Percentiles rank a stretch among this genome's conserved stretches.
Conservation (phyloP, 768 basidiomycete genomes). For the Boletus eberwhitei region DNA sequence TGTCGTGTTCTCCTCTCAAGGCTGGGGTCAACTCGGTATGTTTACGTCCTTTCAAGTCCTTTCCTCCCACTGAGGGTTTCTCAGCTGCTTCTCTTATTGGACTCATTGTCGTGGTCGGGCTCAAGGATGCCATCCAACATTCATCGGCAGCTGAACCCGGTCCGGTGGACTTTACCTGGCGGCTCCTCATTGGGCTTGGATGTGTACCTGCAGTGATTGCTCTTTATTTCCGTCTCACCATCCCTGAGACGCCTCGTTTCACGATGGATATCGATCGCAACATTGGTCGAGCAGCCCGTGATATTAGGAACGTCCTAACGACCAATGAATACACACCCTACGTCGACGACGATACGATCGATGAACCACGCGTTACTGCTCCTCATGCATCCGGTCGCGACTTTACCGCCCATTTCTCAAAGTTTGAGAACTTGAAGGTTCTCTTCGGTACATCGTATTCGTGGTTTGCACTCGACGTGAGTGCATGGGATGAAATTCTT, state of each 20-base stretch:
- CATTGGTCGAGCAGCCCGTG: slow-evolving; percentile 62
- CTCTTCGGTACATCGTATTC: slow-evolving; percentile 72
- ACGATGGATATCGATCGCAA: slow-evolving; percentile 87
- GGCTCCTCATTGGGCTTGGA: slow-evolving; percentile 81
- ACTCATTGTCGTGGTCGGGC: slow-evolving; percentile 57
- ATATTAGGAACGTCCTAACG: slow-evolving; percentile 62
- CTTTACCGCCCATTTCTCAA: slow-evolving; percentile 61
- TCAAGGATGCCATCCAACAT: slow-evolving; percentile 49
- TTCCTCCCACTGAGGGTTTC: not conserved
- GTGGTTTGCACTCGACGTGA: slow-evolving; percentile 82
- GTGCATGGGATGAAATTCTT: slow-evolving; percentile 37
- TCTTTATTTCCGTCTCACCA: slow-evolving; percentile 85
- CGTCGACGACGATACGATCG: slow-evolving; percentile 45
- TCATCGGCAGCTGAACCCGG: not conserved
- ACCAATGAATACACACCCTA: slow-evolving; percentile 43
- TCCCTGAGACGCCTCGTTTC: slow-evolving; percentile 86
- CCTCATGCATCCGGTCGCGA: slow-evolving; percentile 67
- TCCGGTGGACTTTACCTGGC: slow-evolving; percentile 72
- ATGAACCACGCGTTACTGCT: slow-evolving; percentile 51
- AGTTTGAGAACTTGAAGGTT: slow-evolving; percentile 73
- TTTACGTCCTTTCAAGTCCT: not conserved
- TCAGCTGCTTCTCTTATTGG: slow-evolving; percentile 63
- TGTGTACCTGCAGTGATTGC: slow-evolving; percentile 73
- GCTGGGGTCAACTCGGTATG: slow-evolving; percentile 80
- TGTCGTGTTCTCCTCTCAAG: slow-evolving; percentile 77